Conservation (phyloP, 1,284 basidiomycete species). For the Ceratobasidium theobromae region DNA sequence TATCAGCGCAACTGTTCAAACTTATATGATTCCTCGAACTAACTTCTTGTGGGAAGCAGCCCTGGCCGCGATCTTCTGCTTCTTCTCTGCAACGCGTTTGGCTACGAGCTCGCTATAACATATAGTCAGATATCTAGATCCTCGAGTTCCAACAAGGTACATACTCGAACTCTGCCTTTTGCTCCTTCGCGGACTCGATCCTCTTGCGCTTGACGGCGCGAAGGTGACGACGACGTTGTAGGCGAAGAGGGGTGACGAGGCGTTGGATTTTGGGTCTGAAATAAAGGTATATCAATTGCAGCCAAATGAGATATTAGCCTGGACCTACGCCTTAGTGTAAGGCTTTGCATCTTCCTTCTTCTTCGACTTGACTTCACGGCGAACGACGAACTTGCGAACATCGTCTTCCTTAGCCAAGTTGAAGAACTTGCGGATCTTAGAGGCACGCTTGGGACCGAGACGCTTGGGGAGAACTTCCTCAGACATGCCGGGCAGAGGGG, state of each 20-base stretch:
- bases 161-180: conserved; percentile 89
- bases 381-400: conserved; percentile 95
- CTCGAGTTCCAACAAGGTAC: conserved; percentile 39
- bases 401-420: conserved; percentile 98
- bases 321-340: conserved; percentile 93
- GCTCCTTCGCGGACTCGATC: conserved; percentile 90
- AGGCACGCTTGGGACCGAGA: conserved; percentile 92
- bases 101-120: conserved; percentile 65
- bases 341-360: conserved; percentile 95
- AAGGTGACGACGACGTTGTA: conserved; percentile 96
- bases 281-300: background rate
- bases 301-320: background rate
- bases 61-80: conserved; percentile 75
- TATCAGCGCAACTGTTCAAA: background rate
- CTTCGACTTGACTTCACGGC: conserved; percentile 83
- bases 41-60: conserved; percentile 70
- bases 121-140: background rate
- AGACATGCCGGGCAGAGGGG: conserved; percentile 90
- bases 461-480: conserved; percentile 93
- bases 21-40: background rate
- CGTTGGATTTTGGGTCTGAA: conserved; percentile 83
- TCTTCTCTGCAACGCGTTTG: conserved; percentile 93
- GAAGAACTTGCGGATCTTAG: conserved; percentile 97
- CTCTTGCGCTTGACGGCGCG: conserved; percentile 86
- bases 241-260: conserved; percentile 89